Evolutionary conservation across 2,329 filamentous ascomycete species (phyloP), one percentile per base, ranked within the genome.

Genomic region (Fusarium phyllophilum): DNA sequence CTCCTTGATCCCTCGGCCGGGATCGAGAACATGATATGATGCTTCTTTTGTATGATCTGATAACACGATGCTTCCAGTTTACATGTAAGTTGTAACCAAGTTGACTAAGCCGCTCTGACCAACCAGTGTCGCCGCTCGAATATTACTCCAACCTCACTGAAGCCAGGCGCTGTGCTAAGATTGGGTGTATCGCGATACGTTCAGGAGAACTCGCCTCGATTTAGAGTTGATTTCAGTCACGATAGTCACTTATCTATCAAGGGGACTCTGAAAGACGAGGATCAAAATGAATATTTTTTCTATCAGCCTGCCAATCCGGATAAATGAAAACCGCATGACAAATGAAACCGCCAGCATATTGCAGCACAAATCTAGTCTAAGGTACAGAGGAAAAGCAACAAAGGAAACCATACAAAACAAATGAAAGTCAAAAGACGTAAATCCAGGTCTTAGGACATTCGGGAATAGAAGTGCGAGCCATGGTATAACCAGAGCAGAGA

Each of bases 141-240:
- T 56, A 46, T 66, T 66, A 49, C 41, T 42, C 29, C 29, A 52
- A 39, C 33, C 29, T 44, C 62, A 61, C 62, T 31, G 15, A 34
- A 31, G 29, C 54, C 62, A 67, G 62, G 63, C 63, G 42, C 31
- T 26, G 29, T 24, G 31, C 38, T 55, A 15, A 36, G 45, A 24
- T 44, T 67, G 41, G 54, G 66, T 62, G 62, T 48, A 55, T 39
- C 24, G 24, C 54, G 13, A 67, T n/a, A 55, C 48, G 22, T 9
- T 24, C 24, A 41, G 38, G 41, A 34, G n/a, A 26, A 9, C 38
- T 44, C 29, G 39, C 49, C 56, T 44, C 20, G 9, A 39, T 41
- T n/a, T 9, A 15, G 22, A 22, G 9, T 13, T 18, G 5, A n/a
- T 17, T 29, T n/a, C 10, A 10, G 11, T 17, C 20, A 36, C 11